phyloP scores from a whole-genome alignment of 2,329 filamentous ascomycete genomes.

The Lasiodiplodia hormozganensis region DNA sequence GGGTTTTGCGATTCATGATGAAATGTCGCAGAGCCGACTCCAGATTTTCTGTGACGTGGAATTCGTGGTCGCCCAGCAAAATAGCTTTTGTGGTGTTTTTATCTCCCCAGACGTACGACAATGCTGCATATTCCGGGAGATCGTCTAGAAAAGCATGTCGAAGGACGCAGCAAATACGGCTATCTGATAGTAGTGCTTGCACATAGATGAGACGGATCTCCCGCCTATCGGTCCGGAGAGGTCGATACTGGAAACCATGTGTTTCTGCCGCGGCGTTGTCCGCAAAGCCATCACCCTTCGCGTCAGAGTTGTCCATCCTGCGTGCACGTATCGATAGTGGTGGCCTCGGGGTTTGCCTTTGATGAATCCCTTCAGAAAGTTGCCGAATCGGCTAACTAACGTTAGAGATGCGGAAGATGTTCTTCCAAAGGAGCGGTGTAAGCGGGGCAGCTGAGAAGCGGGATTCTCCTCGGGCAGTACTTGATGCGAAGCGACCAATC shows the following conservation, averaged over 20 bases:
- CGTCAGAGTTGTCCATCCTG: too few relatives aligned
- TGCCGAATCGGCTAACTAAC: too few relatives aligned
- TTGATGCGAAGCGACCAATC: too few relatives aligned
- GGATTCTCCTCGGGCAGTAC: too few relatives aligned
- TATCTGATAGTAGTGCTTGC: not conserved
- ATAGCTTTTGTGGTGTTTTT: not conserved
- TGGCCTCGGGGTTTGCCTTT: too few relatives aligned
- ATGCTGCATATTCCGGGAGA: not conserved
- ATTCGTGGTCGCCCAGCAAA: not conserved
- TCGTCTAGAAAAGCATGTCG: not conserved
- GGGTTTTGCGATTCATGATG: not conserved
- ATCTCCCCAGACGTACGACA: not conserved
- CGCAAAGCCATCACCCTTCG: too few relatives aligned
- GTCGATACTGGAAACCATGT: not conserved
- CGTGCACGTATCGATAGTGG: too few relatives aligned
- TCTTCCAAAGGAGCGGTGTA: too few relatives aligned
- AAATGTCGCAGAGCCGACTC: not conserved
- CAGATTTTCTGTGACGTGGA: not conserved
- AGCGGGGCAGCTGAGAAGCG: too few relatives aligned
- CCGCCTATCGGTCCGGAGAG: not conserved
- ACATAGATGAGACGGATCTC: not conserved
- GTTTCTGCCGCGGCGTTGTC: too few relatives aligned
- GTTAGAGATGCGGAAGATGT: too few relatives aligned
- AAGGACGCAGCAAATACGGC: not conserved
- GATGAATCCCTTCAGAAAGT: too few relatives aligned